Evolutionary conservation across 1,284 basidiomycete genomes (phyloP).

Genomic region (Malassezia caprae): DNA sequence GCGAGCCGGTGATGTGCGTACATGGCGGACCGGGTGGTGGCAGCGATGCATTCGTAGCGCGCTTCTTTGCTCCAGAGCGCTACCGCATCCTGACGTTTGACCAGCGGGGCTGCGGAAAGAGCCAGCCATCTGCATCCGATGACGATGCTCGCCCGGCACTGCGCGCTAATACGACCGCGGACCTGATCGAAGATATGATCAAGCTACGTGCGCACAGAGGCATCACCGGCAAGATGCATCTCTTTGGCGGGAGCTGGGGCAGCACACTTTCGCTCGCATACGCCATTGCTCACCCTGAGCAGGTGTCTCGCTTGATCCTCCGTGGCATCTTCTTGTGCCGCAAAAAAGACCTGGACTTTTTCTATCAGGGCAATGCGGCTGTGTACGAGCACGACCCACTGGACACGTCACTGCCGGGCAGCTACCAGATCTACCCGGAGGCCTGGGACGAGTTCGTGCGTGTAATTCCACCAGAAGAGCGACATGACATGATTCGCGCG

Average conservation of each 20-base stretch:
- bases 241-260: conserved; percentile 56
- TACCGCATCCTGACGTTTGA: conserved; percentile 51
- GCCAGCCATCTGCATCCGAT: conserved; percentile 55
- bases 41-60: conserved; percentile 25
- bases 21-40: conserved; percentile 46
- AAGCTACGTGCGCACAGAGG: conserved; percentile 62
- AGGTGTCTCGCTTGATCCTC: conserved; percentile 69
- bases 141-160: conserved; percentile 67
- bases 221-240: conserved; percentile 33
- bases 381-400: background rate
- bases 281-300: conserved; percentile 71
- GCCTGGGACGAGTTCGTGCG: conserved; percentile 56
- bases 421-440: conserved; percentile 44
- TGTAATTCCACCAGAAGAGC: conserved; percentile 68
- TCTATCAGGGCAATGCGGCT: conserved; percentile 60
- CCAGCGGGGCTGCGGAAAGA: conserved; percentile 49
- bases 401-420: conserved; percentile 51
- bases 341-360: conserved; percentile 72
- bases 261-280: conserved; percentile 77
- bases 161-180: conserved; percentile 87
- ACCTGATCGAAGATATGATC: conserved; percentile 82
- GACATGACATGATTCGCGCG: conserved; percentile 67
- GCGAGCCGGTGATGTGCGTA: conserved; percentile 36
- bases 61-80: conserved; percentile 42
- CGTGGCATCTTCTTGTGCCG: conserved; percentile 82